Evolutionary conservation across 169 alveolate genomes (phyloP).

Genomic region (Theileria sp.): DNA sequence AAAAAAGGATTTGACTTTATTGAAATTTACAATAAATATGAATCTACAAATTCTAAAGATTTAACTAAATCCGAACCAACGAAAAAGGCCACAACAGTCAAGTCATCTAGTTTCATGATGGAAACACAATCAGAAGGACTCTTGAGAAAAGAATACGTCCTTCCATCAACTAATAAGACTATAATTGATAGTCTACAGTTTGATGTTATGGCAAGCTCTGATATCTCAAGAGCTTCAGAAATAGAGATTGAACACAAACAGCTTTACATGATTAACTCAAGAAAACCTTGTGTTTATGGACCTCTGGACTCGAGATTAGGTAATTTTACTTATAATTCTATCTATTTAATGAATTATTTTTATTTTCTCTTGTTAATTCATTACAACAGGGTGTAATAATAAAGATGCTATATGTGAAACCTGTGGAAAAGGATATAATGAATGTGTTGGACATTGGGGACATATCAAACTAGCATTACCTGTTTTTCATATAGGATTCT

Average conservation of each 20-base stretch:
- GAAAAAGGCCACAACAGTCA: neutral
- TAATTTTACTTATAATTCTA: neutral
- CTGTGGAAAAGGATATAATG: conserved; percentile 82
- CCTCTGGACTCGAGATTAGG: conserved; percentile 76
- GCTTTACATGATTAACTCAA: conserved; percentile 72
- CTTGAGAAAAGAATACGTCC: conserved; percentile 44
- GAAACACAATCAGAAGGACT: neutral
- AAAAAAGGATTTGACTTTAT: neutral
- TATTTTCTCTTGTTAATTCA: neutral
- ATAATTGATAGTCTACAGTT: conserved; percentile 79
- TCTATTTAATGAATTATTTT: neutral
- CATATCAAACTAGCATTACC: conserved; percentile 92
- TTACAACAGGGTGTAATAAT: conserved; percentile 62
- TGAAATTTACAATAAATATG: neutral
- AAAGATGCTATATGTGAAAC: conserved; percentile 85
- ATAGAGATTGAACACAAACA: conserved; percentile 75
- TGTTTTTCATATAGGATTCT: conserved; percentile 97
- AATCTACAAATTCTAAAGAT: neutral
- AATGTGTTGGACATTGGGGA: conserved; percentile 99
- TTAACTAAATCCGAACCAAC: neutral
- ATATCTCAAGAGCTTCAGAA: conserved; percentile 75
- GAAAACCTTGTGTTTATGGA: conserved; percentile 79
- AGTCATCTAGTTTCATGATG: neutral
- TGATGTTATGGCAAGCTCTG: conserved; percentile 78
- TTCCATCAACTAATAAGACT: conserved; percentile 19